Conservation (phyloP, 257 asterid genomes). For the Solanum tacnaense region DNA sequence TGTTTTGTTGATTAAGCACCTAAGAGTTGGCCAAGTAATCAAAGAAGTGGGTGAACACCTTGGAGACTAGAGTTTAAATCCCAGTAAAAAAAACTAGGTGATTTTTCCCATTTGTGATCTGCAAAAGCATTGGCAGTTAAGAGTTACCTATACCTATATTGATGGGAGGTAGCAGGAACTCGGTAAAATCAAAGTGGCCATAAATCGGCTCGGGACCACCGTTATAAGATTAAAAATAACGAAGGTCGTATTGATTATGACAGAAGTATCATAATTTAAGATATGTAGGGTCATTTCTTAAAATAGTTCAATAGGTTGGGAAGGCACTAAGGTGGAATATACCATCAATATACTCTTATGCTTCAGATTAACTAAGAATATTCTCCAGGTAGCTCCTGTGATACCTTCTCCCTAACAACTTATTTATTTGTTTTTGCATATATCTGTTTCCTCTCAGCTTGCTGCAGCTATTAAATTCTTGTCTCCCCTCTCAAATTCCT, state of each 20-base stretch:
- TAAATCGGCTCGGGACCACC: neutral
- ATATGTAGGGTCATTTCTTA: neutral
- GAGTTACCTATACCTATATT: neutral
- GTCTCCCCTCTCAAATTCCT: neutral
- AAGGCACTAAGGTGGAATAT: slow-evolving; percentile 17
- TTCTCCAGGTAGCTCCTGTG: neutral
- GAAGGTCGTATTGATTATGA: neutral
- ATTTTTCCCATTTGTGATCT: neutral
- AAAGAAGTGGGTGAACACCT: neutral
- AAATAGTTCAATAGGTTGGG: neutral
- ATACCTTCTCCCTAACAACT: neutral
- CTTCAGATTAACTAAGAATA: slow-evolving; percentile 4
- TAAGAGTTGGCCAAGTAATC: neutral
- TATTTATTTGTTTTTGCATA: neutral
- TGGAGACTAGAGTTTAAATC: neutral
- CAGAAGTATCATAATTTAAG: neutral
- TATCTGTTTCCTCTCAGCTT: neutral
- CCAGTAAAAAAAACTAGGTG: neutral
- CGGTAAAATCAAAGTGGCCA: neutral
- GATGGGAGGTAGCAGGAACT: neutral
- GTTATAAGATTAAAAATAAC: neutral
- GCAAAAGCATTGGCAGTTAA: neutral
- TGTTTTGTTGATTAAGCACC: neutral
- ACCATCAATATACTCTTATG: slow-evolving; percentile 11
- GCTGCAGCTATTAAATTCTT: neutral